phyloP scores from a whole-genome alignment of 2,329 filamentous ascomycete genomes.

The Lasiodiplodia theobromae region DNA sequence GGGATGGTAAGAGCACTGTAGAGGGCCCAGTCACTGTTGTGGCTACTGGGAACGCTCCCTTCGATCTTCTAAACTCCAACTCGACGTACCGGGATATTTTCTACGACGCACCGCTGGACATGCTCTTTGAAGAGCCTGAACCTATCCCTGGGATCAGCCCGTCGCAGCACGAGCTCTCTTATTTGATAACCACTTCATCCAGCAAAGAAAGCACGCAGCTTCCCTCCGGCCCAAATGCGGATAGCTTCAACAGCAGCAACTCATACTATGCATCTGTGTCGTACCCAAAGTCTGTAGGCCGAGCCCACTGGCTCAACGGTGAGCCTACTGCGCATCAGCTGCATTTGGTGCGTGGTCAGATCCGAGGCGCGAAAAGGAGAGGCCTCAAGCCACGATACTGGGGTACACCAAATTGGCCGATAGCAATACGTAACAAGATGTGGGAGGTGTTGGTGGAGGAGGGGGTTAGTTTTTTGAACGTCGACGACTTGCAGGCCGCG shows the following conservation, averaged over 20 bases:
- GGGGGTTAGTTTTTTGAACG: constrained; percentile 63
- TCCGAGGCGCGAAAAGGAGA: constrained; percentile 57
- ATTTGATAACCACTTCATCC: constrained; percentile 4
- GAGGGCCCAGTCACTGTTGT: constrained; percentile 60
- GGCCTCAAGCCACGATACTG: constrained; percentile 66
- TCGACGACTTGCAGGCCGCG: constrained; percentile 62
- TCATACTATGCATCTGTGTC: constrained; percentile 71
- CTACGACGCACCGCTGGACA: constrained; percentile 59
- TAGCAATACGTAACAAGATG: constrained; percentile 59
- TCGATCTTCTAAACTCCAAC: constrained; percentile 55
- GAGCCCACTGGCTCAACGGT: constrained; percentile 47
- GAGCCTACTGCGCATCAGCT: constrained; percentile 57
- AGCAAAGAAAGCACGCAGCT: constrained; percentile 58
- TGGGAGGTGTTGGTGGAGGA: constrained; percentile 62
- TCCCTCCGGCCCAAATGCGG: constrained; percentile 44
- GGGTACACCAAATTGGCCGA: constrained; percentile 63
- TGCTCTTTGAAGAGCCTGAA: constrained; percentile 42
- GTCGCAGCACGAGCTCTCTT: neutral
- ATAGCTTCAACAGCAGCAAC: constrained; percentile 65
- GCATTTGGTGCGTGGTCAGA: constrained; percentile 57
- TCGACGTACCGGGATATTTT: constrained; percentile 61
- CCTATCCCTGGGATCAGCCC: neutral
- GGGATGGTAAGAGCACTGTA: constrained; percentile 52
- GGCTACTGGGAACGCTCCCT: constrained; percentile 61
- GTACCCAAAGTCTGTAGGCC: constrained; percentile 59